Conservation (phyloP, 768 basidiomycete genomes). For the Ramaria rubella region DNA sequence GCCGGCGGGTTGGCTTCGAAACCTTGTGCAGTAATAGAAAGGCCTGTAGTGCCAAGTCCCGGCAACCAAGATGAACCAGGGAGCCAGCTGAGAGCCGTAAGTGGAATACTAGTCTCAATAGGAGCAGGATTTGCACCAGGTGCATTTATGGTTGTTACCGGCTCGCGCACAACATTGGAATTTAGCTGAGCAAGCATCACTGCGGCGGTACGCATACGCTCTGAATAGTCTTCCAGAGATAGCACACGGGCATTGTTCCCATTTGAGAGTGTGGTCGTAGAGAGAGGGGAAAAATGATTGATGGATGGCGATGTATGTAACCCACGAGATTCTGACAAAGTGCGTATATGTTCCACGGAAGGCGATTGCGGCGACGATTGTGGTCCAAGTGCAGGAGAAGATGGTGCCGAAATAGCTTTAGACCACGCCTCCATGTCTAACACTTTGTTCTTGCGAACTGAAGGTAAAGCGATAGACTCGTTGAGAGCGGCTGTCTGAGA, state of each 20-base stretch:
- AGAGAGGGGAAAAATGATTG: background rate
- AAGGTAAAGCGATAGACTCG: constrained; percentile 77
- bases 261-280: background rate
- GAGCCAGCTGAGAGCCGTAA: constrained; percentile 41
- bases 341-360: background rate
- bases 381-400: constrained; percentile 32
- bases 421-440: constrained; percentile 86
- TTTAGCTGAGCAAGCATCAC: constrained; percentile 98
- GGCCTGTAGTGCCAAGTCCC: constrained; percentile 15
- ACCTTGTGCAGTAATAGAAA: constrained; percentile 16
- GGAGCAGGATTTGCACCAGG: constrained; percentile 12
- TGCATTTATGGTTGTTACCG: constrained; percentile 23
- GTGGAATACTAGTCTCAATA: constrained; percentile 15
- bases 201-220: constrained; percentile 96
- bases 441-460: constrained; percentile 80
- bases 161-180: constrained; percentile 62
- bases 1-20: constrained; percentile 10
- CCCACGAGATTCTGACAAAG: background rate
- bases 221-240: constrained; percentile 94
- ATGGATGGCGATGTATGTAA: background rate
- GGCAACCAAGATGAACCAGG: constrained; percentile 50
- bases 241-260: constrained; percentile 31
- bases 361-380: background rate
- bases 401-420: constrained; percentile 39
- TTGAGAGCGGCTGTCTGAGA: constrained; percentile 70